These are phyloP conservation scores for Kodamaea sp. DNA, from an alignment of 1,139 yeast genomes.

Conservation along the genomic window DNA sequence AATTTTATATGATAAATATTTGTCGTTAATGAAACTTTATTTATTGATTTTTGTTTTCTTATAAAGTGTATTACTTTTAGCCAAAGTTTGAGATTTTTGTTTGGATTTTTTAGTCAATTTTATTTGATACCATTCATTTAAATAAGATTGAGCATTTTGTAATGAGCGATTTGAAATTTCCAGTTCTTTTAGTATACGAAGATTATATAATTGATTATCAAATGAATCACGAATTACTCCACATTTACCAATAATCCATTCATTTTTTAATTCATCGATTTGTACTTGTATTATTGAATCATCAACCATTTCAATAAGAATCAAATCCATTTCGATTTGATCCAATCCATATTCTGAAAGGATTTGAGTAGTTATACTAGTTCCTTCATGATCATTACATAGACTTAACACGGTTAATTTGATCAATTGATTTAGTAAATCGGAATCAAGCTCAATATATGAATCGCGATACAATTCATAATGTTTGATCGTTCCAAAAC, in stretches of 20 bases:
- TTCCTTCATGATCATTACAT: constrained; percentile 24
- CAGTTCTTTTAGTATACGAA: constrained; percentile 21
- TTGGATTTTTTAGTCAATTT: constrained; percentile 10
- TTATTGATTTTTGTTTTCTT: too few relatives aligned
- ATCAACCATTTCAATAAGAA: constrained; percentile 24
- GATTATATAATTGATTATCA: constrained; percentile 19
- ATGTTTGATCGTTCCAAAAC: constrained; percentile 33
- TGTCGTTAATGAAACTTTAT: too few relatives aligned
- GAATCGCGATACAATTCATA: constrained; percentile 20
- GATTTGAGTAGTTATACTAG: constrained; percentile 13
- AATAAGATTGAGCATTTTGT: constrained; percentile 14
- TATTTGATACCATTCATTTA: constrained; percentile 22
- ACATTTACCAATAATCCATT: constrained; percentile 19
- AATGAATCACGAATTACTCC: constrained; percentile 29
- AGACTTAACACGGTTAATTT: constrained; percentile 28
- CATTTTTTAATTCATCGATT: constrained; percentile 26
- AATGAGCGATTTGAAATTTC: constrained; percentile 23
- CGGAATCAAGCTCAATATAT: constrained; percentile 15
- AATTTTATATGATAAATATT: background rate
- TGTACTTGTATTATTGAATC: constrained; percentile 23
- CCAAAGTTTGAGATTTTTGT: background rate
- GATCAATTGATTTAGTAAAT: constrained; percentile 21
- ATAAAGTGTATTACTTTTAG: background rate
- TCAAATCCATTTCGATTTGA: constrained; percentile 18
- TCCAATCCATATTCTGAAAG: constrained; percentile 22